These are phyloP conservation scores for Colletotrichum endophyticum DNA, from an alignment of 2,329 filamentous ascomycete species.

Conservation along the genomic window DNA sequence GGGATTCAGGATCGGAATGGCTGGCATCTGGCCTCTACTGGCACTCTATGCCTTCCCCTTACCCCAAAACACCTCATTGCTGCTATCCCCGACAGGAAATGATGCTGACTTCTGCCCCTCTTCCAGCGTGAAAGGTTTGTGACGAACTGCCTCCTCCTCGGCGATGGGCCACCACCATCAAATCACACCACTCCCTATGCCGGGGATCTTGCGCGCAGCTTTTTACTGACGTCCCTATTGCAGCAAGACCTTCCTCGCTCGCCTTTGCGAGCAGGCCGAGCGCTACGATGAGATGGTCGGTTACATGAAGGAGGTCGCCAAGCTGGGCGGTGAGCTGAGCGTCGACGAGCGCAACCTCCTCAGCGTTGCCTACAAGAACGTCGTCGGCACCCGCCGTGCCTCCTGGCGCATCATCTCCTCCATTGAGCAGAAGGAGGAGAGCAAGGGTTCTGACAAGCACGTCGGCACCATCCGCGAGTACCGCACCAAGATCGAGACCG, in stretches of 20 bases:
- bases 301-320: conserved; percentile 99
- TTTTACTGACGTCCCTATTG: conserved; percentile 23
- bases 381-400: conserved; percentile 95
- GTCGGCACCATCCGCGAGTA: conserved; percentile 94
- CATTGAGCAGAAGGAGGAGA: conserved; percentile 99
- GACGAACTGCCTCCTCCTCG: conserved; percentile 1
- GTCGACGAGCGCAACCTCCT: conserved; percentile 99
- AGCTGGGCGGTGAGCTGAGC: conserved; percentile 78
- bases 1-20: background rate
- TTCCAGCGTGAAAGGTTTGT: conserved; percentile 72
- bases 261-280: conserved; percentile 99
- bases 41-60: background rate
- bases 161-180: conserved; percentile 7
- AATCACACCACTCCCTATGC: conserved; percentile 4
- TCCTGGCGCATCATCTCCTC: conserved; percentile 99
- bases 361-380: conserved; percentile 99
- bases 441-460: conserved; percentile 96
- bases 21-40: background rate
- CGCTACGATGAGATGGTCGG: conserved; percentile 99
- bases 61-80: conserved; percentile 3
- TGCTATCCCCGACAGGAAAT: background rate
- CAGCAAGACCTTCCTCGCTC: conserved; percentile 99
- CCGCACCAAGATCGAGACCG: conserved; percentile 96
- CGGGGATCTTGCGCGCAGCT: background rate
- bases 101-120: conserved; percentile 40